phyloP scores from a whole-genome alignment of 345 rosid species.

The Isatis tinctoria region DNA sequence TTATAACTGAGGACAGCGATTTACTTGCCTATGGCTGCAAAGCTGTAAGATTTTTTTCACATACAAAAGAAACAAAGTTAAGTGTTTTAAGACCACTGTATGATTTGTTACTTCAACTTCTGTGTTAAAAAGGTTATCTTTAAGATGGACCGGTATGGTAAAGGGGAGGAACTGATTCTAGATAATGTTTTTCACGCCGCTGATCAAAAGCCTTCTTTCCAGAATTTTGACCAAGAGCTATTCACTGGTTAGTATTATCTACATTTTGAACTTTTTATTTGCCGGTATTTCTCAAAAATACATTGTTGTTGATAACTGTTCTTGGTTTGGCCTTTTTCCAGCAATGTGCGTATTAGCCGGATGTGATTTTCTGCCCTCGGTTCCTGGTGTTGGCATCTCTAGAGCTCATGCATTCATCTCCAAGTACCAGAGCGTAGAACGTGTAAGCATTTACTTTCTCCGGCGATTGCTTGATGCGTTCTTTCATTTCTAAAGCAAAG shows the following conservation, averaged over 20 bases:
- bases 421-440: constrained; percentile 71
- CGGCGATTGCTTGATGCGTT: background rate
- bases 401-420: constrained; percentile 68
- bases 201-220: constrained; percentile 57
- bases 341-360: constrained; percentile 96
- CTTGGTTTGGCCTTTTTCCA: constrained; percentile 29
- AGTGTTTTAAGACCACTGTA: constrained; percentile 19
- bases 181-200: constrained; percentile 54
- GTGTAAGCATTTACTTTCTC: constrained; percentile 46
- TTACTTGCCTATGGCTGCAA: constrained; percentile 82
- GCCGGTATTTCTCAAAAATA: background rate
- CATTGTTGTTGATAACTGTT: constrained; percentile 6
- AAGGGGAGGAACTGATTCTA: constrained; percentile 64
- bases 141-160: constrained; percentile 90
- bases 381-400: constrained; percentile 82
- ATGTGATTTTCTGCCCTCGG: constrained; percentile 89
- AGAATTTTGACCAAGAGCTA: constrained; percentile 49
- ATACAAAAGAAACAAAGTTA: background rate
- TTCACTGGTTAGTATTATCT: constrained; percentile 49
- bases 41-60: constrained; percentile 61
- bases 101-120: constrained; percentile 21
- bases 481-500: background rate
- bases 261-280: background rate
- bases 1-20: constrained; percentile 91
- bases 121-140: constrained; percentile 50